Base-by-base conservation (phyloP, 2,329 filamentous ascomycete genomes). In the Lasiodiplodia gonubiensis region DNA sequence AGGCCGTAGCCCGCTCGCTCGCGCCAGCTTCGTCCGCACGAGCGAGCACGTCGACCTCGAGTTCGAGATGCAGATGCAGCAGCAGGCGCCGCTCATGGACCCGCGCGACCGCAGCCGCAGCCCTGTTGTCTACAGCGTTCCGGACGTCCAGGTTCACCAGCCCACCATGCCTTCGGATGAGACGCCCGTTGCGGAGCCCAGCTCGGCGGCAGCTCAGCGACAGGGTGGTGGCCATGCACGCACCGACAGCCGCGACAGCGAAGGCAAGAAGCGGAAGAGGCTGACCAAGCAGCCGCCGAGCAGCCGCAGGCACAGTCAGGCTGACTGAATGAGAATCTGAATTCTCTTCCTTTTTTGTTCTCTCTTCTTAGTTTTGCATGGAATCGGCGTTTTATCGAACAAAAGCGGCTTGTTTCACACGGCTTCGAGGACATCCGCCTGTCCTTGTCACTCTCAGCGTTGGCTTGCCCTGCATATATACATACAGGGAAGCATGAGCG, bases 1-100 rank as follows among this genome's bases (percentile, higher is more conserved):
- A 8, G 81, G 80, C 61, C 77, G 79, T 33, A 83, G 80, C 68
- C 82, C 82, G 2, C 76, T 84, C 23, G 81, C 82, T 3, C 77
- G 81, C 53, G 78, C 79, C 68, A 82, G 80, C 70, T 82, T 81
- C 69, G 73, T 77, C n/a, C 69, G 75, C 46, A 76, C 74, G 4
- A 73, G 74, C 48, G 73, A 75, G 6, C 75, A 74, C 27, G 71
- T 77, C 4, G 74, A 75, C 16, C 37, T 71, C 10, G 75, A 71
- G 27, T 76, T 77, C 42, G 78, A 80, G 70, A 70, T 80, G 69
- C 73, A 72, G 48, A 70, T 80, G 68, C 73, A 72, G 48, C 69
- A 73, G 48, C 74, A 75, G 46, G 72, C 77, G 67, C 23, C 68
- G 11, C 57, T 64, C 8, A 64, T 63, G 64, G 64, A 69, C 11